phyloP scores from a whole-genome alignment of 2,329 filamentous ascomycete species.

The Xenosphaeropsis pyriputrescens region DNA sequence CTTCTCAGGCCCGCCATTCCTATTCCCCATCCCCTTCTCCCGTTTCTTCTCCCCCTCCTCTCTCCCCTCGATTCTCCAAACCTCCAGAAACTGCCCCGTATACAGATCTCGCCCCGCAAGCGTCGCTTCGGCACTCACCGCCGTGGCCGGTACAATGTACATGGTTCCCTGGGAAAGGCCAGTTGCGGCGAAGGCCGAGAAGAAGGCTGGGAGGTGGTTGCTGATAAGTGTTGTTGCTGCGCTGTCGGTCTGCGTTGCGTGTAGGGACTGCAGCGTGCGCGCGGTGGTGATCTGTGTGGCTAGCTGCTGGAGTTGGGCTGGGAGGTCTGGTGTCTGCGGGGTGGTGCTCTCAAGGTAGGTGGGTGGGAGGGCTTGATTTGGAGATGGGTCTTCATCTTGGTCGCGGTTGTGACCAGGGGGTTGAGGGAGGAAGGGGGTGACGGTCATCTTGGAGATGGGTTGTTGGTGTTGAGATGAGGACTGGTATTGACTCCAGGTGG shows the following conservation, averaged over 20 bases:
- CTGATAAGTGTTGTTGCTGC: neutral
- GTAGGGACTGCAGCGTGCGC: neutral
- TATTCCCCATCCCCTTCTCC: no score
- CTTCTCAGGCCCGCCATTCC: no score
- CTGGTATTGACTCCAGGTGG: no score
- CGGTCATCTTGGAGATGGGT: no score
- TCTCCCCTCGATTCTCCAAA: constrained; percentile 8
- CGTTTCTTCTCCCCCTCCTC: constrained; percentile 6
- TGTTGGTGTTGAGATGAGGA: no score
- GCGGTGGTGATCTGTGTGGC: neutral
- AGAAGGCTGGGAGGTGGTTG: constrained; percentile 9
- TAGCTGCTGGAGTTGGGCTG: neutral
- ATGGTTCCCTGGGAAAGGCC: constrained; percentile 10
- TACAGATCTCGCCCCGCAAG: constrained; percentile 11
- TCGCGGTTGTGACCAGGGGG: no score
- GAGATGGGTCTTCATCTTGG: no score
- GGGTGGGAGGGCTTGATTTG: neutral
- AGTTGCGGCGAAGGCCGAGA: constrained; percentile 12
- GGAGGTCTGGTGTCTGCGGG: neutral
- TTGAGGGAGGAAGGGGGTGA: no score
- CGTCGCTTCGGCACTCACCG: constrained; percentile 8
- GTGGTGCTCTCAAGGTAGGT: neutral
- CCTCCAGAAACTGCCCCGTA: constrained; percentile 5
- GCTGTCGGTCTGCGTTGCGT: neutral
- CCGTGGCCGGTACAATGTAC: constrained; percentile 12